Evolutionary conservation across 1,284 basidiomycete species (phyloP), one percentile per base, ranked within the genome.

Genomic region (Xanthoconium separans): DNA sequence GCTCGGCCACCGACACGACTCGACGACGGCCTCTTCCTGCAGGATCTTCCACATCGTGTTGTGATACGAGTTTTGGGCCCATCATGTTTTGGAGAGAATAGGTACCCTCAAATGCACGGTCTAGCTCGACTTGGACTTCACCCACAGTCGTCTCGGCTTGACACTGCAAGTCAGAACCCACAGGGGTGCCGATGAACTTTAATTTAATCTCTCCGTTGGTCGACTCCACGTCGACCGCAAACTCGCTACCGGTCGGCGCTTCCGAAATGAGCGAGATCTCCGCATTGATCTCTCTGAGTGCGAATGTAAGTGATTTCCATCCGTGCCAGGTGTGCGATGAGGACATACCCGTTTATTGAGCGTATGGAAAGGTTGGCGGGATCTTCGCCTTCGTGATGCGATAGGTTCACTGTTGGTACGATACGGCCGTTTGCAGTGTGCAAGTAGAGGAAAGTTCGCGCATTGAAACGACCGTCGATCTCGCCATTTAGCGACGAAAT

Each of bases 401-500:
- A 56, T 29, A 80, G 52, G 27, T 63, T 65, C 36, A 76, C 68
- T 16, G 66, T 61, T 5, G 70, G 67, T 12, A 66, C 48, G 50
- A 83, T 74, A n/a, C 36, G 57, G 4, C 65, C 70, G 56, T 78
- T 78, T 29, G 65, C 54, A 2, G 76, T 77, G 18, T 47, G 27
- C 20, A 83, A 56, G 3, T 58, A 59, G 16, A 83, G 69, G 8
- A 58, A 60, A 1, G 65, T 66, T 8, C 68, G 62, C 12, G 66
- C 60, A 29, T 70, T 71, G 66, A 75, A 79, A n/a, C 65, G 65
- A 20, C 81, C 82, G 6, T 65, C 55, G 54, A 83, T 75, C 12
- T 60, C 55, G 22, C 69, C 71, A 39, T 78, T 75, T 2, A 65
- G 40, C 1, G 73, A 70, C 15, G 57, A 53, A 41, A 81, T 56